Conservation (phyloP, 306 rosid genomes). For the Fragaria vesca region DNA sequence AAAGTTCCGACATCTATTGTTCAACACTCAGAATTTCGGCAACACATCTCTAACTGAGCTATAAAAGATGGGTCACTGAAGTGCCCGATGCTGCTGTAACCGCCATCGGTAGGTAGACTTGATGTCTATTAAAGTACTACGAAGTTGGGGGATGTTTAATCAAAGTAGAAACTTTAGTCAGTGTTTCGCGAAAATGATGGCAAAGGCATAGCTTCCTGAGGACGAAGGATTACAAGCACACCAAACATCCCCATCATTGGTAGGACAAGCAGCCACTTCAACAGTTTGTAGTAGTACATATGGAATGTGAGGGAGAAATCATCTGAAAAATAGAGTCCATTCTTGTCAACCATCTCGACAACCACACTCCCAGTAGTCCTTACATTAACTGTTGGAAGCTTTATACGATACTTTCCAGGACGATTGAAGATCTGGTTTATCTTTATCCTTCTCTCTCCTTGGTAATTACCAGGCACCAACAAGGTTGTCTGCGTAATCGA, state of each 20-base stretch:
- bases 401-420: constrained; percentile 78
- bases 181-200: constrained; percentile 90
- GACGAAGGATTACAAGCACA: constrained; percentile 82
- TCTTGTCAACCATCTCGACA: constrained; percentile 98
- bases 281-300: constrained; percentile 85
- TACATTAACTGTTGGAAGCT: constrained; percentile 81
- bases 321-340: constrained; percentile 83
- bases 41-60: constrained; percentile 11
- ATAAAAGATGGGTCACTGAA: constrained; percentile 2
- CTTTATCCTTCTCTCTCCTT: constrained; percentile 86
- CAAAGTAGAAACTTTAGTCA: constrained; percentile 40
- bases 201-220: constrained; percentile 86
- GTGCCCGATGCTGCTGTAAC: not conserved
- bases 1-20: constrained; percentile 31
- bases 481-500: constrained; percentile 61
- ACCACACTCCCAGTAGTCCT: constrained; percentile 86
- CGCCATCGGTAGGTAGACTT: constrained; percentile 10
- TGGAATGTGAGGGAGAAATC: constrained; percentile 98
- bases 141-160: not conserved
- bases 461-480: constrained; percentile 97
- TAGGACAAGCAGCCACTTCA: constrained; percentile 95
- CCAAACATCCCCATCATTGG: constrained; percentile 97
- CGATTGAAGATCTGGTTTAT: constrained; percentile 50
- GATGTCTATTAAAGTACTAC: not conserved
- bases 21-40: constrained; percentile 26